Base-by-base conservation (phyloP, 1,284 basidiomycete genomes). In the Apiotrichum domesticum region DNA sequence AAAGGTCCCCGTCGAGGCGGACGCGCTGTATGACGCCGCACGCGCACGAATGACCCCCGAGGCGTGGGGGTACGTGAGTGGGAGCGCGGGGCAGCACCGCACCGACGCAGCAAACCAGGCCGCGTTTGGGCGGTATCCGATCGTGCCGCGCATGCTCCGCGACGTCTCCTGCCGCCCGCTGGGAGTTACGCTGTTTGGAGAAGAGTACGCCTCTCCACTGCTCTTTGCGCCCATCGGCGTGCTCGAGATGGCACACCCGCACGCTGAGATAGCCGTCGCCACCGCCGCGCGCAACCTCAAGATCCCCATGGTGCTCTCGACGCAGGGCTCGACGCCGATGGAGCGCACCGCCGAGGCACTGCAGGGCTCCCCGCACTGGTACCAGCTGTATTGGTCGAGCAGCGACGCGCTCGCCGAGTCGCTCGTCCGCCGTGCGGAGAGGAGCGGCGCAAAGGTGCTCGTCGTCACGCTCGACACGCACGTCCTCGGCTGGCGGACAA, bases 81-180 rank as follows among this genome's bases (percentile, higher is more conserved):
- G 59, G 9, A 54, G 53, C 11, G 63, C 58, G 15, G 59, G 61
- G n/a, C 57, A 57, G 48, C 55, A 59, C 44, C 47, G 58, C 8
- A 59, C 58, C 29, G 51, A 45, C 55, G 41, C 47, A 21, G 58
- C 52, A 6, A 59, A 59, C 55, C 46, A 50, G 43, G 41, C 48
- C n/a, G 58, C 52, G 2, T 59, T 59, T 33, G 34, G 35, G 44
- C 58, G 58, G 6, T 59, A 59, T 55, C 58, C 49, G 35, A 83
- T 84, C 62, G 72, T 84, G 15, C 88, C 89, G 2, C 83, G 86
- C 4, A 86, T 90, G 86, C 80, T 90, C 46, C 82, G 84, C n/a
- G 79, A 88, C 63, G 84, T 82, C 0, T 84, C 83, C 2, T 68
- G 73, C 8, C 82, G 88, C 15, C 82, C 78, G 62, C 77, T 89